phyloP scores from a whole-genome alignment of 352 stramenopile genomes.

The Phytopythium mirpurense region DNA sequence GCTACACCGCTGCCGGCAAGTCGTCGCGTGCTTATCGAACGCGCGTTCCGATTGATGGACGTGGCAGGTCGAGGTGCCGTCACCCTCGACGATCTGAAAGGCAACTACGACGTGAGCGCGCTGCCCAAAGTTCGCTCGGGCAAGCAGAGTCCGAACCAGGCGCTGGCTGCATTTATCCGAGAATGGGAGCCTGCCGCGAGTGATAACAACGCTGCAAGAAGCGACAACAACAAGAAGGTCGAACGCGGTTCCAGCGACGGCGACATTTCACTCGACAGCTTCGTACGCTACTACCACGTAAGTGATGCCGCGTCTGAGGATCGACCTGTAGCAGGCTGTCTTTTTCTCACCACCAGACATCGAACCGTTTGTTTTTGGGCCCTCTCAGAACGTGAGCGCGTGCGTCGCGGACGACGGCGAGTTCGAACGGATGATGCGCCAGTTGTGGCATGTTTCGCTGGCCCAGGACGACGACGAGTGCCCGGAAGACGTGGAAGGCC shows the following conservation, averaged over 20 bases:
- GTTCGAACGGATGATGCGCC: conserved; percentile 81
- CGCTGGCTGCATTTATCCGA: conserved; percentile 63
- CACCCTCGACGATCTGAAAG: conserved; percentile 47
- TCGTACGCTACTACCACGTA: conserved; percentile 80
- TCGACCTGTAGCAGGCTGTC: not conserved
- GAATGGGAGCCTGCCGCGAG: conserved; percentile 42
- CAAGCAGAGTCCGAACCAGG: conserved; percentile 46
- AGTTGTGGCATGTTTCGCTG: conserved; percentile 47
- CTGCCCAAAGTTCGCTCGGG: conserved; percentile 63
- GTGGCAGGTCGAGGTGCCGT: conserved; percentile 23
- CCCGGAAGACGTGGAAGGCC: conserved; percentile 6
- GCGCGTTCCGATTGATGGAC: conserved; percentile 62
- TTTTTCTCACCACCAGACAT: conserved; percentile 6
- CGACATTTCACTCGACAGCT: conserved; percentile 51
- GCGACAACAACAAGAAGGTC: conserved; percentile 1
- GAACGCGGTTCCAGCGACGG: conserved; percentile 14
- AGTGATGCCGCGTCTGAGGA: conserved; percentile 1
- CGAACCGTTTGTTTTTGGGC: not conserved
- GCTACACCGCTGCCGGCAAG: not conserved
- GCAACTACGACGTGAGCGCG: conserved; percentile 70
- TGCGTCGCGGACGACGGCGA: conserved; percentile 71
- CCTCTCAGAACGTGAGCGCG: conserved; percentile 67
- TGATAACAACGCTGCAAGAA: conserved; percentile 3
- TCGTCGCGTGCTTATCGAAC: conserved; percentile 37
- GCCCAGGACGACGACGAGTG: conserved; percentile 18